Conservation (phyloP, 2,329 filamentous ascomycete genomes). For the Ophioceras dolichostomum region DNA sequence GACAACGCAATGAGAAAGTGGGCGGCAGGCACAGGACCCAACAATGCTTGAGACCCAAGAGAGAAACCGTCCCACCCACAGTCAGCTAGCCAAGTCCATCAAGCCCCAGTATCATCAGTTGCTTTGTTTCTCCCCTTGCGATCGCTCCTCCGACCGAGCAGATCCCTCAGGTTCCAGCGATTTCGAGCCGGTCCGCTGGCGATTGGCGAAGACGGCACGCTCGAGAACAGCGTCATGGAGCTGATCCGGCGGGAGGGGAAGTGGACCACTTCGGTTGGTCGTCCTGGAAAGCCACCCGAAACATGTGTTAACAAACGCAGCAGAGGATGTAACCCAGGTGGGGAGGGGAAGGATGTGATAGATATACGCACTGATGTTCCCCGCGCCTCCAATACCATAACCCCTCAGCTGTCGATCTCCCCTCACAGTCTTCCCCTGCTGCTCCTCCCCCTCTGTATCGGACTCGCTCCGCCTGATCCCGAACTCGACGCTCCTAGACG, state of each 20-base stretch:
- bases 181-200: neutral
- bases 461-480: constrained; percentile 1
- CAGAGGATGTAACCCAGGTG: too few species aligned
- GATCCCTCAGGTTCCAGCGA: neutral
- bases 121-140: neutral
- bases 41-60: too few species aligned
- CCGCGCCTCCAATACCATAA: constrained; percentile 25
- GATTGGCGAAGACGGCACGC: neutral
- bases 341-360: too few species aligned
- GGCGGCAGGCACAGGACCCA: too few species aligned
- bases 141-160: neutral
- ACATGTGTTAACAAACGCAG: too few species aligned
- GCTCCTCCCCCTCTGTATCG: constrained; percentile 13
- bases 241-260: constrained; percentile 4
- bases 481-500: neutral
- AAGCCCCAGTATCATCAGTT: too few species aligned
- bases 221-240: neutral
- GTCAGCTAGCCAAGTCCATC: too few species aligned
- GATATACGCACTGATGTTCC: constrained; percentile 26
- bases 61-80: neutral
- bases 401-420: constrained; percentile 20
- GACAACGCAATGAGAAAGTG: neutral
- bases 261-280: constrained; percentile 16
- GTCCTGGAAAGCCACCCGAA: constrained; percentile 7
- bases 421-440: constrained; percentile 14